Conservation (phyloP, 2,329 filamentous ascomycete species). For the Botrytis tulipae region DNA sequence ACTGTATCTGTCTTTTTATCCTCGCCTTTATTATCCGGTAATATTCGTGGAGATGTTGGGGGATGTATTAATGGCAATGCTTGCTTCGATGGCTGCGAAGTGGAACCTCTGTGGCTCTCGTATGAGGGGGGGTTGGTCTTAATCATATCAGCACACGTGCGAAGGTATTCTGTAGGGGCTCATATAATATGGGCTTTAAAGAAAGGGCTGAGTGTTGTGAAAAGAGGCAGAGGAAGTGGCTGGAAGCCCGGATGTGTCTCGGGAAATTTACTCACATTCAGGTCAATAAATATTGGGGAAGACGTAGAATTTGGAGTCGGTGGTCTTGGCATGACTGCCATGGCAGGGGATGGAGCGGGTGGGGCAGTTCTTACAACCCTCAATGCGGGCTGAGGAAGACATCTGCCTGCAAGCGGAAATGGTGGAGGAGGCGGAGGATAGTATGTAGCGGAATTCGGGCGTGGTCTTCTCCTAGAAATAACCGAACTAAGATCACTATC, state of each 20-base stretch:
- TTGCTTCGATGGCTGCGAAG: background rate
- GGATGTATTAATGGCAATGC: background rate
- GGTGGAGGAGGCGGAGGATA: background rate
- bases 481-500: conserved; percentile 23
- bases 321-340: background rate
- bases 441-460: too few relatives aligned
- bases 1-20: background rate
- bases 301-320: background rate
- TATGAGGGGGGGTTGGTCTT: conserved; percentile 22
- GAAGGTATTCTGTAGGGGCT: background rate
- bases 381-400: background rate
- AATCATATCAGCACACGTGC: background rate
- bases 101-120: conserved; percentile 10
- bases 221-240: background rate
- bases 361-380: too few relatives aligned
- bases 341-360: background rate
- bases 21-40: background rate
- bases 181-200: background rate
- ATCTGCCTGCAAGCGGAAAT: background rate
- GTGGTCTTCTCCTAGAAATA: conserved; percentile 2
- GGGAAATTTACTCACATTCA: background rate
- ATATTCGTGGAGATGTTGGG: background rate
- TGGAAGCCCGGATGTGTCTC: background rate
- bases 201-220: background rate
- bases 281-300: background rate